Evolutionary conservation across 495 filamentous ascomycete genomes (phyloP), one percentile per base, ranked within the genome.

Genomic region (Pseudevernia furfuracea): DNA sequence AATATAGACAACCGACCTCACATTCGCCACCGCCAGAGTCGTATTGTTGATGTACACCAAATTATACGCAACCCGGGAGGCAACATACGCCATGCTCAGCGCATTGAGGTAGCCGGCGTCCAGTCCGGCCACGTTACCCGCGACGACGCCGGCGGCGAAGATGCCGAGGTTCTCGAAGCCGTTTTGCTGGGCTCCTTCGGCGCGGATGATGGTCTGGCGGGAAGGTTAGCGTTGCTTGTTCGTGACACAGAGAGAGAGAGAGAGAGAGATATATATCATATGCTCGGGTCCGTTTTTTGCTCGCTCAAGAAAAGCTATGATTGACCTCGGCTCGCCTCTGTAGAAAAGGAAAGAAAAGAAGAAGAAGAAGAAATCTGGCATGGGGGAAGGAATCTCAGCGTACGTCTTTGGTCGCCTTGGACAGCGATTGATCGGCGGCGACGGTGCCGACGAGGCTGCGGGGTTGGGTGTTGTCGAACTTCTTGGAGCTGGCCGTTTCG

Each of bases 121-220:
- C 0, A 82, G 56, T 12, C 73, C 68, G 1, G 79, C 75, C 3
- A 65, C 64, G 61, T 83, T 84, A 15, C 75, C 82, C 1, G 80
- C 82, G 12, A 79, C 77, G 28, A 84, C 76, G 44, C 71, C 78
- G 0, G 79, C 77, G 0, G 81, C 79, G 69, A 74, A 83, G 34
- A 82, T 63, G 38, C 74, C 75, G 25, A 84, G 67, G 25, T 77
- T 80, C 70, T 84, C 81, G 61, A 81, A 77, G 59, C 72, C 78
- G 63, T 84, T 84, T 34, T 70, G 59, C 19, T 69, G 49, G n/a
- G 79, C 80, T 8, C 76, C 70, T 58, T 80, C 77, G 67, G 78
- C 81, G 55, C 80, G 79, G 32, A 71, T 52, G 69, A 85, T 79
- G 46, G n/a, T 59, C 17, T 55, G 52, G 25, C 4, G 17, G 19